Base-by-base conservation (phyloP, 2,329 filamentous ascomycete genomes). In the Didymosphaeria variabile region DNA sequence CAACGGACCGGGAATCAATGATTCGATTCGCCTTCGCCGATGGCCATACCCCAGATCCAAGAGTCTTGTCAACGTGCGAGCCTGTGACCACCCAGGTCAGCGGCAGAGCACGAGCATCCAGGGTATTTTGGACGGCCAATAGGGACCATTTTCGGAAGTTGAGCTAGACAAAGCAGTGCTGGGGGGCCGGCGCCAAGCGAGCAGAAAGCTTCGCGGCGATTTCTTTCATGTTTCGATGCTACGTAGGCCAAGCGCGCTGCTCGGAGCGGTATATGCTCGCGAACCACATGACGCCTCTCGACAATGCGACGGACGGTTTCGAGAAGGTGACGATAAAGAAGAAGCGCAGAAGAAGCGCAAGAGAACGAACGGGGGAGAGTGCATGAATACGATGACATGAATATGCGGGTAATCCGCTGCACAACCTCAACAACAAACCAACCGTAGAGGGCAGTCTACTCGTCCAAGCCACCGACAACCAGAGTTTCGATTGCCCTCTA, bases 61-160 rank as follows among this genome's bases (percentile, higher is more conserved):
- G 57, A 56, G 40, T 58, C 57, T 62, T 62, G 61, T 66, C 45
- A 61, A 51, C 56, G 49, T 50, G 46, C 38, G 34, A 29, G 17
- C 51, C 46, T 36, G 53, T 46, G 54, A 63, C 67, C 66, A 65
- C 64, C 56, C 67, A 72, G 66, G 68, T 72, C 63, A 62, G 62
- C 57, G 70, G 69, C 70, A 60, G 60, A 55, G 57, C 59, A 59
- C 51, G 34, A 53, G 32, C 46, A 26, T 34, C 21, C 21, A 53
- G 36, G 40, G 44, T 26, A 42, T 12, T 38, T 31, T 53, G 53
- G 19, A 34, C 40, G 57, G 44, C 66, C 66, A 68, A 68, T 68
- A 59, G 60, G 58, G 23, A 59, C 23, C 50, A 63, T 62, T 61
- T 34, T 60, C 52, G 59, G 59, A 23, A 38, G 38, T 29, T 53